Evolutionary conservation across 2,329 filamentous ascomycete species (phyloP), one percentile per base, ranked within the genome.

Genomic region (Colletotrichum limetticola): DNA sequence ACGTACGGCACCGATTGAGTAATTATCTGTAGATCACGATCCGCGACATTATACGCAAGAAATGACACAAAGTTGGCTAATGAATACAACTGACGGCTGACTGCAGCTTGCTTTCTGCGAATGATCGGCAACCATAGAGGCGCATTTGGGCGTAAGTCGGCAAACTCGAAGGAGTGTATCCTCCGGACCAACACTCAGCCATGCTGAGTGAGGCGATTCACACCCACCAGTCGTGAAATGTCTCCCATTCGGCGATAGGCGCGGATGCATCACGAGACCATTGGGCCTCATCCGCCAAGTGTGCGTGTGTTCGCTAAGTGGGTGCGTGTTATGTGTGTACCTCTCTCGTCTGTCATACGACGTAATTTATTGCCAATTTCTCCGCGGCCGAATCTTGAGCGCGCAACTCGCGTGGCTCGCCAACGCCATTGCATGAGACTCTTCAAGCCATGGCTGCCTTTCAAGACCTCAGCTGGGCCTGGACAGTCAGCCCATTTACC

Each of bases 331-430:
- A 30, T 30, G 30, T 30, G 30, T 30, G 30, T 32, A 8, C 30
- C 30, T 32, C 1, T 42, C 37, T 16, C 37, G 37, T 46, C 32
- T 46, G 59, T 59, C n/a, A 63, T 53, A 62, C 59, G 57, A 57
- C 16, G 24, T 28, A 62, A 62, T 37, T 42, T n/a, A 37, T 57
- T 22, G 57, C 57, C 64, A 52, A 57, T 61, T 11, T 5, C 53
- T 14, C 65, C 9, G 19, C 30, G 19, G 19, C 22, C 16, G 49
- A 14, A 22, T 12, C 7, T 72, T 28, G 12, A 19, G 24, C 42
- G 35, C 52, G 59, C 66, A 72, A 60, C 28, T 60, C 53, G 59
- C 66, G 65, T 69, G 69, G 59, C 9, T 24, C 16, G 26, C 19
- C 19, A 53, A 26, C 42, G 4, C 42, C 42, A 49, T 49, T 5